Conservation (phyloP, 1,139 yeast genomes). For the Tardiomyces blankii region DNA sequence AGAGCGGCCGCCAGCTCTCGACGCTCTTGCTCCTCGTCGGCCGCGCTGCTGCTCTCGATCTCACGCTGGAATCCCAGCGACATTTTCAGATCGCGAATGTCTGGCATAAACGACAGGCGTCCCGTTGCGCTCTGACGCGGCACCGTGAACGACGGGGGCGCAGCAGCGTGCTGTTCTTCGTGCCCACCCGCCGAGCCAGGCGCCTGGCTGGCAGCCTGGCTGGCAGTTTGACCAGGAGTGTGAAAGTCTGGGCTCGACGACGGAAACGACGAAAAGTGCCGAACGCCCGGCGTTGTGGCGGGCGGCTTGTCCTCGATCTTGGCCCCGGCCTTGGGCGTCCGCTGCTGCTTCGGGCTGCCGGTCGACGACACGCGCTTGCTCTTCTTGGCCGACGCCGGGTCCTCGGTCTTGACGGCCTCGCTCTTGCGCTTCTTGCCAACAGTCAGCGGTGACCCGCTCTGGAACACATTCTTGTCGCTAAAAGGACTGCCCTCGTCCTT, state of each 20-base stretch:
- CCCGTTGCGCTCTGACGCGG: conserved; percentile 8
- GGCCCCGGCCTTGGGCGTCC: conserved; percentile 1
- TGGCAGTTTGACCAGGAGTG: conserved; percentile 5
- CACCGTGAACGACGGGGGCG: conserved; percentile 7
- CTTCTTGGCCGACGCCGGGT: not conserved
- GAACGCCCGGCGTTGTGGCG: conserved; percentile 8
- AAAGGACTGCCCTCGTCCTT: conserved; percentile 20
- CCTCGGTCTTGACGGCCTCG: conserved; percentile 2
- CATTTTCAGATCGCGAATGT: conserved; percentile 13
- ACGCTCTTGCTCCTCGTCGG: not conserved
- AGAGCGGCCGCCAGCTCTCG: not conserved
- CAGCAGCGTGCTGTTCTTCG: conserved; percentile 5
- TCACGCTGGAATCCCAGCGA: conserved; percentile 11
- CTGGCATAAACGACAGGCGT: conserved; percentile 20
- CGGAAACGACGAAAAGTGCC: conserved; percentile 14
- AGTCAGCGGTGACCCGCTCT: conserved; percentile 20
- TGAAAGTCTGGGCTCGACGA: conserved; percentile 11
- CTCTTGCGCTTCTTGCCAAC: conserved; percentile 6
- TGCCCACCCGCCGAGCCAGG: conserved; percentile 1
- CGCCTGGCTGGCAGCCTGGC: conserved; percentile 3
- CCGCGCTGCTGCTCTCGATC: not conserved
- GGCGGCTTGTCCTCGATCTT: conserved; percentile 2
- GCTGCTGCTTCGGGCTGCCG: conserved; percentile 1
- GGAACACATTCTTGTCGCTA: conserved; percentile 33
- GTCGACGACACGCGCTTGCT: not conserved